Percentiles rank a stretch among this genome's conserved stretches.
phyloP scores from a whole-genome alignment of 305 asterid genomes.

The Fraxinus sp. region DNA sequence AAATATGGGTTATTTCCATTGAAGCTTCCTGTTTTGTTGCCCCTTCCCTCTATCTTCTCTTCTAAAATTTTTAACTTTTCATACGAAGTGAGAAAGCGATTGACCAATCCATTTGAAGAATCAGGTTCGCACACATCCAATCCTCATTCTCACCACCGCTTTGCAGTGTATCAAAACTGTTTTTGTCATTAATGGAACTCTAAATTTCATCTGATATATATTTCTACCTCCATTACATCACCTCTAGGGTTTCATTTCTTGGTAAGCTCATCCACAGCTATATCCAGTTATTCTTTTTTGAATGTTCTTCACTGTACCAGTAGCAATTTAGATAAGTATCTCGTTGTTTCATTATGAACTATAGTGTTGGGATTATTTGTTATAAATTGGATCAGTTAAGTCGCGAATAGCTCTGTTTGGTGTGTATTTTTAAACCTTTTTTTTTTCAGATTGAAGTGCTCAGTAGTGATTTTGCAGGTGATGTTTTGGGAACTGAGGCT shows the following conservation, averaged over 20 bases:
- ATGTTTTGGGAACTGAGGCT: slow-evolving; percentile 17
- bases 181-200: not conserved
- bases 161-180: not conserved
- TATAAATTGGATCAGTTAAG: slow-evolving; percentile 4
- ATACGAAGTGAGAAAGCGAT: not conserved
- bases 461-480: slow-evolving; percentile 28
- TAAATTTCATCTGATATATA: not conserved
- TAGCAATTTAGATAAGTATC: not conserved
- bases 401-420: not conserved
- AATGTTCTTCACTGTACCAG: not conserved
- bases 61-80: not conserved
- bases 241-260: slow-evolving; percentile 1
- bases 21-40: not conserved
- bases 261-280: not conserved
- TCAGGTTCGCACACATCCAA: slow-evolving; percentile 57
- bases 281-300: not conserved
- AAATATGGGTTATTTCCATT: not conserved
- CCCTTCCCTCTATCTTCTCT: not conserved
- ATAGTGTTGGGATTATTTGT: not conserved
- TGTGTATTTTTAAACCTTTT: not conserved
- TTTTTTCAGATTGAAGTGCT: not conserved
- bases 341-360: not conserved
- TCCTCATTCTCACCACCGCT: slow-evolving; percentile 38
- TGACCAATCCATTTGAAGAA: slow-evolving; percentile 28
- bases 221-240: not conserved